A percentile compares a stretch with the other conserved stretches of the same genome.
Conservation (phyloP, 2,329 filamentous ascomycete species). For the Paracoccidioides lutzii region DNA sequence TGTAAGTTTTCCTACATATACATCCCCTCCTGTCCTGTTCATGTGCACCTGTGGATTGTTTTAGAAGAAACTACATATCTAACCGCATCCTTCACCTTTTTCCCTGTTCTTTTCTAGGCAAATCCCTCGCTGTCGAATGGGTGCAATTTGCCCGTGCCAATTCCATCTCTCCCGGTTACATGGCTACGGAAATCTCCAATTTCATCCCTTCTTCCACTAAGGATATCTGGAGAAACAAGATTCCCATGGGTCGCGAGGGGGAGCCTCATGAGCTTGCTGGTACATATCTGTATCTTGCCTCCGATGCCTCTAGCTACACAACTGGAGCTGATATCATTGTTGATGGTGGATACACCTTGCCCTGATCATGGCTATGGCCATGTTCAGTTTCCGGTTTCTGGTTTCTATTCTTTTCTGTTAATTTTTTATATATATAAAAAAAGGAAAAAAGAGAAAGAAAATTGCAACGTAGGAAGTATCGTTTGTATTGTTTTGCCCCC, state of each 20-base stretch:
- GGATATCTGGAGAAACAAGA: slow-evolving; percentile 63
- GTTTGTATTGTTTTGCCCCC: background rate
- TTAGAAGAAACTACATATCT: background rate
- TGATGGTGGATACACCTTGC: slow-evolving; percentile 58
- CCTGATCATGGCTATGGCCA: slow-evolving; percentile 19
- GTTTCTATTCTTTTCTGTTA: background rate
- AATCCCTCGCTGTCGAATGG: slow-evolving; percentile 64
- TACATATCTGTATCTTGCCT: slow-evolving; percentile 67
- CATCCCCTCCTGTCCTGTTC: slow-evolving; percentile 37
- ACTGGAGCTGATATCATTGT: slow-evolving; percentile 62
- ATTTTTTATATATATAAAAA: background rate
- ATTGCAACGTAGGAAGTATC: no score
- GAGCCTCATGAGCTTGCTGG: slow-evolving; percentile 66
- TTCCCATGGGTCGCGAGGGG: slow-evolving; percentile 65
- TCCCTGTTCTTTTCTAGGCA: slow-evolving; percentile 41
- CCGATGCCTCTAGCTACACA: slow-evolving; percentile 70
- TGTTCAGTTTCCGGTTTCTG: background rate
- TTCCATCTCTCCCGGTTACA: slow-evolving; percentile 61
- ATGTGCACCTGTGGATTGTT: background rate
- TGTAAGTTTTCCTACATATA: slow-evolving; percentile 20
- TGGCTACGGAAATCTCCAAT: slow-evolving; percentile 57
- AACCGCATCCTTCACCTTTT: slow-evolving; percentile 27
- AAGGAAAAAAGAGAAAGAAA: no score
- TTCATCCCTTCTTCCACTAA: slow-evolving; percentile 55
- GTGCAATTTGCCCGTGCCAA: slow-evolving; percentile 61